phyloP scores from a whole-genome alignment of 225 moss, liverwort and hornwort genomes.

The Polytrichum commune region DNA sequence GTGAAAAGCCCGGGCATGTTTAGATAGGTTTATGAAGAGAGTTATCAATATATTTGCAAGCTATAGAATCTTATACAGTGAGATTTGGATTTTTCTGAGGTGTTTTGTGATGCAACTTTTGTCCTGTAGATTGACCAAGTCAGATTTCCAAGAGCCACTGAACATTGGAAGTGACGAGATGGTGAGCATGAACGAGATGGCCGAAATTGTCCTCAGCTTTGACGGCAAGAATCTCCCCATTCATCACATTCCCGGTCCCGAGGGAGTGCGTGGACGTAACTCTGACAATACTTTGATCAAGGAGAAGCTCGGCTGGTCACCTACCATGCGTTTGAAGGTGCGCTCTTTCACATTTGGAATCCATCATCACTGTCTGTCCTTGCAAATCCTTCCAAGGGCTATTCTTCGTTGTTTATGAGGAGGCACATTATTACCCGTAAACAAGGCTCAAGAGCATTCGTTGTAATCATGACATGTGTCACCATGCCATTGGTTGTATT shows the following conservation, averaged over 20 bases:
- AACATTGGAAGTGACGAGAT: slow-evolving; percentile 88
- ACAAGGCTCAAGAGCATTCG: too few species aligned
- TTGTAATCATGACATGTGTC: too few species aligned
- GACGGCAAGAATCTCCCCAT: slow-evolving; percentile 62
- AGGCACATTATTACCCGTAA: too few species aligned
- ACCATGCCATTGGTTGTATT: too few species aligned
- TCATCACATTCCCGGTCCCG: slow-evolving; percentile 72
- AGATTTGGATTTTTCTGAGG: not conserved
- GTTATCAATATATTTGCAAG: too few species aligned
- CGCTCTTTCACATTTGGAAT: not conserved
- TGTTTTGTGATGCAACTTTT: not conserved
- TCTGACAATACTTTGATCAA: slow-evolving; percentile 82
- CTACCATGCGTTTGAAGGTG: slow-evolving; percentile 69
- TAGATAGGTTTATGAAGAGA: too few species aligned
- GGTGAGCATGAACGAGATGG: slow-evolving; percentile 95
- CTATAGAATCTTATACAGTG: too few species aligned
- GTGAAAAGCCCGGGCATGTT: too few species aligned
- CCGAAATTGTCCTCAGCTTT: slow-evolving; percentile 66
- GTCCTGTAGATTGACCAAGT: slow-evolving; percentile 75
- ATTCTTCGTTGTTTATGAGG: too few species aligned
- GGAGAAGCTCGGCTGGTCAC: slow-evolving; percentile 85
- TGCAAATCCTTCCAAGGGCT: too few species aligned
- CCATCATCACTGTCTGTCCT: too few species aligned
- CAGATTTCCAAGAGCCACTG: slow-evolving; percentile 73
- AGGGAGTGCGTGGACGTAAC: slow-evolving; percentile 79